Evolutionary conservation across 2,329 filamentous ascomycete species (phyloP), one percentile per base, ranked within the genome.

Genomic region (Ilyonectria destructans): DNA sequence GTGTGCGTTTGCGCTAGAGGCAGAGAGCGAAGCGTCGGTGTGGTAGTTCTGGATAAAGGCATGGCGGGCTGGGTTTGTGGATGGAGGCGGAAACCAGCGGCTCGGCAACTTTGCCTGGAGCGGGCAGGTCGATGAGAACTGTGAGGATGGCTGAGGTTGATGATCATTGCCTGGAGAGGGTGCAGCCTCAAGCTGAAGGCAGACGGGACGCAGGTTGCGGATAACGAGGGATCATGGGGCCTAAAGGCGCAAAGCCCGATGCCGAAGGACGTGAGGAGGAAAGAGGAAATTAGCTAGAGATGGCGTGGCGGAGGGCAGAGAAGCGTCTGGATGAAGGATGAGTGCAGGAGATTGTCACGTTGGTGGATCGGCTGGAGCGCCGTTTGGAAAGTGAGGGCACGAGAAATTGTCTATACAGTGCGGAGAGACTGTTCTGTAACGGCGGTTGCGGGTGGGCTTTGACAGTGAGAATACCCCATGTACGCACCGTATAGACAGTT

Each of bases 401-500:
- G 57, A 43, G 70, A 63, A 66, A 66, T 75, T 74, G 68, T 72
- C 74, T 76, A 76, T 74, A 76, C 74, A 74, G 74, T 76, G 57
- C 46, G 21, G 33, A 21, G 17, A 29, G 61, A 76, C 74, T 54
- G 72, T 61, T 48, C 12, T n/a, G 9, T 21, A 37, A 29, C 17
- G 29, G 10, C 23, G 21, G 15, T 1, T 13, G 6, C 6, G 6
- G 19, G 43, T 43, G 48, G 46, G 33, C 10, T 3, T 1, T 2
- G 35, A 76, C 74, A 67, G 74, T 76, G 56, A 13, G 46, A 67
- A 37, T 62, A 67, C 51, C 58, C 60, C 66, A 66, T 26, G 51
- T 68, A 74, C 69, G 72, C 74, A 76, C 74, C 69, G 74, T 76
- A 76, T 76, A 76, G 74, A 71, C 73, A 75, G 69, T 69, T 76